These are phyloP conservation scores for Penicillium soppii DNA, from an alignment of 495 filamentous ascomycete species.

Conservation along the genomic window DNA sequence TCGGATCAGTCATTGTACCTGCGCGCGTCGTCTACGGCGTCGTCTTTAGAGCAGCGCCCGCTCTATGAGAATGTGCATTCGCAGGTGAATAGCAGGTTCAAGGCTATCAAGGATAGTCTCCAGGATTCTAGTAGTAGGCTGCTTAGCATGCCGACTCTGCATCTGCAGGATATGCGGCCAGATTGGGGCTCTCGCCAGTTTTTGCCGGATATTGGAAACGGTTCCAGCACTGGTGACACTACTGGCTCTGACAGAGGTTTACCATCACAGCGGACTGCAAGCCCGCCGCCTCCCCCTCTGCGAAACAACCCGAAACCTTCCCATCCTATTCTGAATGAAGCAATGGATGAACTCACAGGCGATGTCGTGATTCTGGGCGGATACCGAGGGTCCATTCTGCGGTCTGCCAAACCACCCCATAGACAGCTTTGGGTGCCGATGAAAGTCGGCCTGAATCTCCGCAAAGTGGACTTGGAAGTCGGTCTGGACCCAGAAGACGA, in stretches of 20 bases:
- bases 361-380: slow-evolving; percentile 90
- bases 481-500: slow-evolving; percentile 83
- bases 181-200: slow-evolving; percentile 38
- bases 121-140: slow-evolving; percentile 76
- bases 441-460: slow-evolving; percentile 88
- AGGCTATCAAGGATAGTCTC: slow-evolving; percentile 86
- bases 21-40: slow-evolving; percentile 65
- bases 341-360: slow-evolving; percentile 69
- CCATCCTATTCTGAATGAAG: slow-evolving; percentile 59
- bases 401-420: slow-evolving; percentile 78
- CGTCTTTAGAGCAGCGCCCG: slow-evolving; percentile 84
- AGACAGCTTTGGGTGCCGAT: slow-evolving; percentile 91
- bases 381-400: slow-evolving; percentile 84
- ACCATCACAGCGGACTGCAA: slow-evolving; percentile 2
- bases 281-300: slow-evolving; percentile 23
- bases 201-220: slow-evolving; percentile 20
- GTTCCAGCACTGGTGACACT: slow-evolving; percentile 8
- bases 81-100: slow-evolving; percentile 81
- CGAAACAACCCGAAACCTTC: slow-evolving; percentile 29
- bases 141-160: slow-evolving; percentile 57
- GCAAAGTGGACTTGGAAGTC: slow-evolving; percentile 89
- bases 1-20: slow-evolving; percentile 76
- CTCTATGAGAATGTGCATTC: slow-evolving; percentile 73
- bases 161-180: slow-evolving; percentile 49
- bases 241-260: slow-evolving; percentile 5